Base-by-base conservation (phyloP, 1,139 yeast genomes). In the Magnusiomyces tetraspermus region DNA sequence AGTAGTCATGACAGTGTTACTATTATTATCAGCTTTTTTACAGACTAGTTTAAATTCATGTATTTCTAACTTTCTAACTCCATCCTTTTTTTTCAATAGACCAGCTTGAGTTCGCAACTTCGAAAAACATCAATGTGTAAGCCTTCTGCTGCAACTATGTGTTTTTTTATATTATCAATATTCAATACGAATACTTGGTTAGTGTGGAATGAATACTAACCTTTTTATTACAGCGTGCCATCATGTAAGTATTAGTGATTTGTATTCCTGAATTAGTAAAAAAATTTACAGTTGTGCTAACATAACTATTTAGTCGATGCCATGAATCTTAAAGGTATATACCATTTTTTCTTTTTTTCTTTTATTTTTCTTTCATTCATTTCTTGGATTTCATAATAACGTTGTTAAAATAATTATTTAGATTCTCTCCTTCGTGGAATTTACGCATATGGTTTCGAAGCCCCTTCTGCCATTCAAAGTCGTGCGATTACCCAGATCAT, bases 401-500 rank as follows among this genome's bases (percentile, higher is more conserved):
- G 6, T 6, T 28, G 6, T 28, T 28, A 11, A 28, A n/a, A n/a
- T n/a, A 48, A 38, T 4, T 11, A 22, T 37, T 4, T 36, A 55
- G 57, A 55, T 46, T 54, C 53, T 28, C 51, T 55, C 17, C 47
- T 55, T 10, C 55, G 55, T 66, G 78, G 88, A 74, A 86, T 92
- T 69, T 92, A 82, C 74, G 96, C 95, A 75, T 87, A 87, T 78
- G 98, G 98, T 79, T 92, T 88, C 78, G 97, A 92, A 78, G 78
- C 81, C 60, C 98, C 98, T 66, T 87, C 96, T 61, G 95, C 97
- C 61, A 92, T 92, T 76, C 98, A 92, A 78, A 95, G 88, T 74
- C 87, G 98, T 76, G 98, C 98, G 61, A 92, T 92, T 67, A 78
- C 86, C 70, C 98, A 96, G 71, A 89, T 92, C 73, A 84, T 92